Base-by-base conservation (phyloP, 345 rosid genomes). In the Limnanthes douglasii region DNA sequence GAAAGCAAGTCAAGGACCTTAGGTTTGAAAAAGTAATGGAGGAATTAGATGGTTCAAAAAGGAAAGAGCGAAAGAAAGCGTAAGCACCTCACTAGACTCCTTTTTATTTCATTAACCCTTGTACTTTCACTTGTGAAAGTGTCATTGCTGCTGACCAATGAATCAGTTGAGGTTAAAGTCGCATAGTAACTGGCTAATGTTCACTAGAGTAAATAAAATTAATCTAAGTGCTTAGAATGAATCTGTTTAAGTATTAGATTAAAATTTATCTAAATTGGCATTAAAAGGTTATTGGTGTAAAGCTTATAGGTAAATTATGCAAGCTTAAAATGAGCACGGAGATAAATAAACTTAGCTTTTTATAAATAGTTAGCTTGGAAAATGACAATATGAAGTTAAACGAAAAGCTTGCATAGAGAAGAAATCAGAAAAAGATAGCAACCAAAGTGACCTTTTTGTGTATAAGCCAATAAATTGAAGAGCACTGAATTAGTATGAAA, bases 61-160 rank as follows among this genome's bases (percentile, higher is more conserved):
- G 73, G 29, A 51, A 51, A 51, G 84, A 88, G 45, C 80, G 78
- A 43, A 85, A 60, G 68, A 80, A 73, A 39, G 72, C 61, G 90
- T 69, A 54, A 54, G 54, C 27, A 27, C 40, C 12, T 11, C n/a
- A 16, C 15, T n/a, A 4, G 1, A 9, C 8, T 48, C 34, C 43
- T 14, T 24, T 32, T 30, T n/a, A 9, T 14, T 22, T 25, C 11
- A 7, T 24, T 18, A 11, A 8, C 4, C 27, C 11, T 8, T 6
- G 22, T 21, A 6, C 30, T 26, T 8, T 26, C 11, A 9, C 11
- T 26, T 26, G 8, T 12, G 3, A 2, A 26, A 26, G 8, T 26
- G n/a, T 8, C 30, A 26, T 26, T 26, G 30, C 2, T 6, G 8
- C 11, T 6, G 3, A 2, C 6, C 8, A 2, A 26, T 26, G 11